Conservation (phyloP, 2,329 filamentous ascomycete species). For the Aureobasidium subglaciale region DNA sequence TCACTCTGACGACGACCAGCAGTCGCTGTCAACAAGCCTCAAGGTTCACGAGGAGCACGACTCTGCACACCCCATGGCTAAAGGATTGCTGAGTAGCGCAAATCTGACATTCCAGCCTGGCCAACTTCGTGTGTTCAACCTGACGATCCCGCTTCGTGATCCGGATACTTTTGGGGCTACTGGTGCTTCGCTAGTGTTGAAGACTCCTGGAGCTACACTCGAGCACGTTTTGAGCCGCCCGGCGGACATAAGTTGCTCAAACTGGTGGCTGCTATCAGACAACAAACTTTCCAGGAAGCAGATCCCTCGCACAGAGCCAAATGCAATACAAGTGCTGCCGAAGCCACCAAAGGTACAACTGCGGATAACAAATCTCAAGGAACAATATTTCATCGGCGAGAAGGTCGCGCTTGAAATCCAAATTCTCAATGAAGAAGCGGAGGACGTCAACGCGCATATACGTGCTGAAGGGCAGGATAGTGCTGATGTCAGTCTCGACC, state of each 20-base stretch:
- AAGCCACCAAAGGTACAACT: conserved; percentile 90
- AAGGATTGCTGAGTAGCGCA: conserved; percentile 47
- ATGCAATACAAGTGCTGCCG: conserved; percentile 66
- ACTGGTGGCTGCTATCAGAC: conserved; percentile 24
- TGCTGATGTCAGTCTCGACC: conserved; percentile 4
- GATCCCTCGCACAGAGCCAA: conserved; percentile 42
- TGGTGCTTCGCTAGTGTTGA: conserved; percentile 56
- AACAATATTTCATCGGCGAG: conserved; percentile 84
- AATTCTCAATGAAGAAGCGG: conserved; percentile 75
- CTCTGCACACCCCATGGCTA: conserved; percentile 13
- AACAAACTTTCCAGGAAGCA: conserved; percentile 31
- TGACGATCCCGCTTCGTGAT: conserved; percentile 70
- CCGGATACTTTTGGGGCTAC: conserved; percentile 67
- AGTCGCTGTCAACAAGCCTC: not conserved
- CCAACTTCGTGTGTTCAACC: conserved; percentile 62
- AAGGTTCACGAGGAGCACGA: conserved; percentile 11
- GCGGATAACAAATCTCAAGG: conserved; percentile 51
- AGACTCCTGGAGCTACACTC: conserved; percentile 59
- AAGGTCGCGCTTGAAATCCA: conserved; percentile 60
- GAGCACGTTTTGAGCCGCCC: conserved; percentile 51
- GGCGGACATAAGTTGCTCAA: not conserved
- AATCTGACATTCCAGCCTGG: conserved; percentile 62
- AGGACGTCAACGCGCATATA: conserved; percentile 38
- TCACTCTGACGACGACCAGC: not conserved
- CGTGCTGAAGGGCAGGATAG: conserved; percentile 30